Conservation (phyloP, 345 rosid species). For the Melaleuca alternifolia region DNA sequence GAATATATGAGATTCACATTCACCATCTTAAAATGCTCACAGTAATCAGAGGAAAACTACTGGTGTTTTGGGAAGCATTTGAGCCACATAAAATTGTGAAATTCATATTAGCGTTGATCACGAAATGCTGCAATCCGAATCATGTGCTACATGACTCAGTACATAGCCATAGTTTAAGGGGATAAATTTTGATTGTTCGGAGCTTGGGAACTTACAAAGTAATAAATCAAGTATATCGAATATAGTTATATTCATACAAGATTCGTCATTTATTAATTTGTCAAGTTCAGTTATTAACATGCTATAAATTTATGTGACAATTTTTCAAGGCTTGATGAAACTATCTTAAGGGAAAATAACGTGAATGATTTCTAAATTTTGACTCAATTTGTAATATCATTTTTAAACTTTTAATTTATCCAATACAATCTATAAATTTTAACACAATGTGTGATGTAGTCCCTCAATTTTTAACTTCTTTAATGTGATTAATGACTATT, state of each 20-base stretch:
- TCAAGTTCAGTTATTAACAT: background rate
- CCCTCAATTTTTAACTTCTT: too few species aligned
- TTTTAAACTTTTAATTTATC: too few species aligned
- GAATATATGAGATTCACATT: background rate
- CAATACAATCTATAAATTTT: too few species aligned
- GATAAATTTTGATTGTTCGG: background rate
- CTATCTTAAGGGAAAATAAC: too few species aligned
- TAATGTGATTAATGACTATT: too few species aligned
- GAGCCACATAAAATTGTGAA: background rate
- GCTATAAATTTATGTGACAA: fast-evolving
- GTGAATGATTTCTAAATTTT: too few species aligned
- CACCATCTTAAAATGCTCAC: background rate
- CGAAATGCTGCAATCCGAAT: background rate
- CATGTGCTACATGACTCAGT: too few species aligned
- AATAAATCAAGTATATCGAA: background rate
- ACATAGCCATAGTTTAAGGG: background rate
- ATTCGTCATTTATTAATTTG: background rate
- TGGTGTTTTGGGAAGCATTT: background rate
- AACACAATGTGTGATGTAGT: too few species aligned
- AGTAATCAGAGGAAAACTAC: background rate
- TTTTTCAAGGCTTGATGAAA: too few species aligned
- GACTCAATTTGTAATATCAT: too few species aligned
- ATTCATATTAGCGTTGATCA: background rate
- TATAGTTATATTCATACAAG: background rate
- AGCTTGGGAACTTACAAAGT: background rate